Conservation (phyloP, 257 asterid species). For the Plantago elongata region DNA sequence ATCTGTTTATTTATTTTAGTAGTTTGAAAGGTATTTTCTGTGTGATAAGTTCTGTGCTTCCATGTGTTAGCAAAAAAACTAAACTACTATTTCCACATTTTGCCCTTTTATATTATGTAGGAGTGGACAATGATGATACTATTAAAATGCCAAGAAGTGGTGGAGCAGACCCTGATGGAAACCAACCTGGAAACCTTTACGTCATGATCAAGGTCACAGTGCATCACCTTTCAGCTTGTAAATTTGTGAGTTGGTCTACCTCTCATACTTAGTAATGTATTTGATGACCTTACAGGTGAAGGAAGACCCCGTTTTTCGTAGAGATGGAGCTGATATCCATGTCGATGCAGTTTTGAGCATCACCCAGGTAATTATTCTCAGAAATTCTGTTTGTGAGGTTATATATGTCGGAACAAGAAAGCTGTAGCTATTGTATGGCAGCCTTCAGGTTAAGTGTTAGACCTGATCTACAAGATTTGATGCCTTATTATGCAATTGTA, state of each 20-base stretch:
- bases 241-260: slow-evolving; percentile 9
- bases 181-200: slow-evolving; percentile 47
- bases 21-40: too few relatives aligned
- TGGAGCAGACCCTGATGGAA: slow-evolving; percentile 65
- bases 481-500: neutral
- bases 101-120: slow-evolving; percentile 25
- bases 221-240: slow-evolving; percentile 1
- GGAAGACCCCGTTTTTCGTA: slow-evolving; percentile 64
- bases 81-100: neutral
- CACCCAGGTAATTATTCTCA: slow-evolving; percentile 37
- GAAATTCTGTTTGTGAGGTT: neutral
- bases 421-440: neutral
- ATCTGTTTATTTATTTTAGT: neutral
- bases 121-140: slow-evolving; percentile 48
- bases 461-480: slow-evolving; percentile 10
- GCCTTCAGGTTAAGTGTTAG: neutral
- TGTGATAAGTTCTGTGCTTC: too few relatives aligned
- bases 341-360: slow-evolving; percentile 49
- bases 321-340: slow-evolving; percentile 57
- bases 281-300: slow-evolving; percentile 36
- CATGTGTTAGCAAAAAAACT: too few relatives aligned
- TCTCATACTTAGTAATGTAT: slow-evolving; percentile 4
- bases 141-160: slow-evolving; percentile 39
- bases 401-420: slow-evolving; percentile 3
- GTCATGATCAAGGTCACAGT: slow-evolving; percentile 41